phyloP scores from a whole-genome alignment of 768 basidiomycete species.

The Tricholoma hemisulphureum region DNA sequence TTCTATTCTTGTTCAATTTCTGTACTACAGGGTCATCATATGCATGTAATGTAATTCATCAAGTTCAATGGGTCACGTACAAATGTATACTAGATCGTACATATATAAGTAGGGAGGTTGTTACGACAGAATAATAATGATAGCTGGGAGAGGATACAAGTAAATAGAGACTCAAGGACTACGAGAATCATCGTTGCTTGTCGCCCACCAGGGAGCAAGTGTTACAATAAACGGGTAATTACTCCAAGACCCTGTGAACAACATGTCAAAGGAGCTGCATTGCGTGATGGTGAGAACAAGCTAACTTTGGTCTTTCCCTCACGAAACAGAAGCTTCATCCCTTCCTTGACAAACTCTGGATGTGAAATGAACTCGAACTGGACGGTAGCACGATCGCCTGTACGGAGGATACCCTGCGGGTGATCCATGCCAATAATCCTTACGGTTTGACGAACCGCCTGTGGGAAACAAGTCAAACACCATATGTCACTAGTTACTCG shows the following conservation, averaged over 20 bases:
- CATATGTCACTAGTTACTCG: neutral
- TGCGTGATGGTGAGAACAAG: constrained; percentile 2
- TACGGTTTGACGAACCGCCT: constrained; percentile 92
- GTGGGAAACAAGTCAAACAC: constrained; percentile 7
- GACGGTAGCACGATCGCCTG: constrained; percentile 94
- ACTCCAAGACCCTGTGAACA: constrained; percentile 74
- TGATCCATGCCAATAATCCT: constrained; percentile 89
- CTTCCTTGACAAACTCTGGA: constrained; percentile 89
- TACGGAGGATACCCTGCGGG: constrained; percentile 83
- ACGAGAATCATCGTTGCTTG: no score
- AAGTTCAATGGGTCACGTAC: no score
- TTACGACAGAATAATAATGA: no score
- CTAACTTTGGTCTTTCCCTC: constrained; percentile 94
- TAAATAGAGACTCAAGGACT: no score
- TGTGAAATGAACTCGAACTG: constrained; percentile 92
- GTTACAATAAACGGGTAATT: constrained; percentile 63
- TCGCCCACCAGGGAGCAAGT: neutral
- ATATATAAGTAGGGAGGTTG: no score
- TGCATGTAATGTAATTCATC: no score
- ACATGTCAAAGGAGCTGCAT: constrained; percentile 6
- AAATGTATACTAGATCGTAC: no score
- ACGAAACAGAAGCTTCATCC: constrained; percentile 89
- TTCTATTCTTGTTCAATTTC: neutral
- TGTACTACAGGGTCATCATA: no score
- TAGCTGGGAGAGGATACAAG: no score